Conservation (phyloP, 2,329 filamentous ascomycete species). For the Sclerotinia nivalis region DNA sequence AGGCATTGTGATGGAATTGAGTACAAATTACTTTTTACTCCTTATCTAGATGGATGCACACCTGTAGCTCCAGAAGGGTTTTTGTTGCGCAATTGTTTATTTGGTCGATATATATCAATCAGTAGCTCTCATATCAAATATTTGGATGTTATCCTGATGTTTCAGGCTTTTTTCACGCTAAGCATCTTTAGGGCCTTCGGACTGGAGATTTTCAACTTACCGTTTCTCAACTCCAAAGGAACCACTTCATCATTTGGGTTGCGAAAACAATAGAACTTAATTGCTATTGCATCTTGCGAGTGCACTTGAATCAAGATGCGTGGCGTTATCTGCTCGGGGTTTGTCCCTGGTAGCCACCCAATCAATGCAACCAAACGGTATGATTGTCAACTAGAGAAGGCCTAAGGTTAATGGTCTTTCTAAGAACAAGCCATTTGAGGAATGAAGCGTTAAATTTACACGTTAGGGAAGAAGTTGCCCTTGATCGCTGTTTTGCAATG, state of each 20-base stretch:
- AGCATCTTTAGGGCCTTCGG: not conserved
- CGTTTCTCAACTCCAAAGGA: not conserved
- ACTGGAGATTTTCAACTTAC: not conserved
- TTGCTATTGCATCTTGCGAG: too few relatives aligned
- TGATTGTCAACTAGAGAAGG: not conserved
- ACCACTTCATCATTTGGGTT: not conserved
- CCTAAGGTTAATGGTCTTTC: not conserved
- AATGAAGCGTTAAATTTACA: not conserved
- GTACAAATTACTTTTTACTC: not conserved
- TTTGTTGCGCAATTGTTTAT: not conserved
- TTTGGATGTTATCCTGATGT: too few relatives aligned
- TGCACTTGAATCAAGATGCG: not conserved
- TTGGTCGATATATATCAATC: not conserved
- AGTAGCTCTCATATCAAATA: not conserved
- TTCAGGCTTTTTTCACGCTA: not conserved
- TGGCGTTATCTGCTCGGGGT: not conserved
- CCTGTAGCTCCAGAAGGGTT: not conserved
- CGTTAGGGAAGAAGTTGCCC: not conserved
- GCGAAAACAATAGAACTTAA: too few relatives aligned
- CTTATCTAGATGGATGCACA: not conserved
- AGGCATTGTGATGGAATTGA: not conserved
- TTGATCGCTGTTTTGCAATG: not conserved
- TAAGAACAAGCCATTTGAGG: not conserved
- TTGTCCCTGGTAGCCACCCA: not conserved
- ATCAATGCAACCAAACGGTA: not conserved